Evolutionary conservation across 768 basidiomycete genomes (phyloP).

Genomic region (Gelatoporia subvermispora): DNA sequence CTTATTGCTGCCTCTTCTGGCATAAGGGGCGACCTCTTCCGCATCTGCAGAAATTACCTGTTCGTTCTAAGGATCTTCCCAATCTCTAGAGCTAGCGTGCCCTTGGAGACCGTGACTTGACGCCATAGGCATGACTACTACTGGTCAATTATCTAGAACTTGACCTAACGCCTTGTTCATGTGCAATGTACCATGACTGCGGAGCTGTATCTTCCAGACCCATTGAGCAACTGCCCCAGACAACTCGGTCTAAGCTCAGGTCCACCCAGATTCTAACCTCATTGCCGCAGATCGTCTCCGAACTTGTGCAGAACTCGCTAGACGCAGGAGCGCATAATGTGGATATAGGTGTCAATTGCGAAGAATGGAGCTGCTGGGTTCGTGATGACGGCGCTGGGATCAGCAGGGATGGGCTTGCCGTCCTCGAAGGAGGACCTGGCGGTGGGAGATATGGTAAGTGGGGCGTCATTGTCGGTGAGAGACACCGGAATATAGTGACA

Average conservation of each 20-base stretch:
- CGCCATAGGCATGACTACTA: no score
- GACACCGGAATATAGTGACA: not conserved
- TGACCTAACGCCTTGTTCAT: no score
- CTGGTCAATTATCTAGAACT: no score
- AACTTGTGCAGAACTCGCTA: constrained; percentile 86
- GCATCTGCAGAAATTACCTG: no score
- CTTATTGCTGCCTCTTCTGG: no score
- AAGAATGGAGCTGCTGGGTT: constrained; percentile 81
- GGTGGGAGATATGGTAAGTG: constrained; percentile 65
- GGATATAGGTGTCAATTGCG: constrained; percentile 67
- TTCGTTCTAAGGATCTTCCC: no score
- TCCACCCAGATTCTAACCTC: constrained; percentile 84
- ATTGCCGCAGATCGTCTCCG: constrained; percentile 71
- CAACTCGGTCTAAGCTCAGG: constrained; percentile 69
- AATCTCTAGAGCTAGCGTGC: no score
- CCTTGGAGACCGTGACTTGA: no score
- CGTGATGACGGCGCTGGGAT: constrained; percentile 84
- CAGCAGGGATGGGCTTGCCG: constrained; percentile 47
- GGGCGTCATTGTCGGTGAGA: not conserved
- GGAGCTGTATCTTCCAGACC: not conserved
- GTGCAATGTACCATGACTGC: no score
- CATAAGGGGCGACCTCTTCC: no score
- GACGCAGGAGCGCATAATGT: constrained; percentile 73
- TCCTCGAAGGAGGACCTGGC: constrained; percentile 47
- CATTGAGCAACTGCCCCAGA: constrained; percentile 39